These are phyloP conservation scores for Fusarium haematococcum DNA, from an alignment of 2,329 filamentous ascomycete species.

Conservation along the genomic window DNA sequence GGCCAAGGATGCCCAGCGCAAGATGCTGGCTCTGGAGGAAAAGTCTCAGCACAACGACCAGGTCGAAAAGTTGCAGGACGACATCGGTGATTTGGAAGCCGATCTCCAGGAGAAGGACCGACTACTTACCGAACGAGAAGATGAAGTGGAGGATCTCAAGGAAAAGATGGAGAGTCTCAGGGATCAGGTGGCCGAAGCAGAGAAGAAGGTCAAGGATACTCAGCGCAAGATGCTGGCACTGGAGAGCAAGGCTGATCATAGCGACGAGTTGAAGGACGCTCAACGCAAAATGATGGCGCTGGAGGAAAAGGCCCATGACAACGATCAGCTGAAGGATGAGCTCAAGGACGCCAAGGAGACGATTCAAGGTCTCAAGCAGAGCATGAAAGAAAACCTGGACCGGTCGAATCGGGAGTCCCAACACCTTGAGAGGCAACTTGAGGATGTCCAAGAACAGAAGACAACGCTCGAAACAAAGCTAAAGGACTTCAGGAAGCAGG, in stretches of 20 bases:
- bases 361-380: conserved; percentile 59
- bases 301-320: not conserved
- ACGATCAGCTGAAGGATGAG: not conserved
- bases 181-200: conserved; percentile 63
- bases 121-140: conserved; percentile 71
- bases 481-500: not conserved
- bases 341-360: not conserved
- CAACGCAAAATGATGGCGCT: not conserved
- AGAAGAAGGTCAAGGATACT: conserved; percentile 64
- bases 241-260: not conserved
- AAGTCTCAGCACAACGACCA: conserved; percentile 57
- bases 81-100: conserved; percentile 52
- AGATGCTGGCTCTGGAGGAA: conserved; percentile 66
- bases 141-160: not conserved
- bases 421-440: conserved; percentile 66
- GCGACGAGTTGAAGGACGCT: not conserved
- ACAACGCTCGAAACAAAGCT: not conserved
- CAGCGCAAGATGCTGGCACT: not conserved
- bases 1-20: conserved; percentile 66
- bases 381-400: conserved; percentile 72
- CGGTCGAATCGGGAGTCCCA: conserved; percentile 59
- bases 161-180: conserved; percentile 66
- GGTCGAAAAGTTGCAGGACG: conserved; percentile 64
- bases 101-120: conserved; percentile 82
- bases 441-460: conserved; percentile 53